phyloP scores from a whole-genome alignment of 805 yeast species.

The Candida mattraensis region DNA sequence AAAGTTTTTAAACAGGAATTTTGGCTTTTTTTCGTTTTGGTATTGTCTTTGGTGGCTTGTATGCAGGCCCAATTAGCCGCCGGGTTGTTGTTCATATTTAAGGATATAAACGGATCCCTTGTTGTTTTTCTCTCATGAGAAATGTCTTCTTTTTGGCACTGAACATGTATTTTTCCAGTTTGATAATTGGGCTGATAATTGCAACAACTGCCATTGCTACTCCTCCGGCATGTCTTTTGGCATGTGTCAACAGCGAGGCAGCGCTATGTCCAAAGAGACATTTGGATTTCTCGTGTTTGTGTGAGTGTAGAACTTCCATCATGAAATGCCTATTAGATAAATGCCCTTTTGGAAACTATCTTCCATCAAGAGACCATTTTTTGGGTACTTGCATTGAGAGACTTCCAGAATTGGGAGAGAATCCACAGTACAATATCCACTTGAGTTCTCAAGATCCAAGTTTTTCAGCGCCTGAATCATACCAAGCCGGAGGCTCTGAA shows the following conservation, averaged over 20 bases:
- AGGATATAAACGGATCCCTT: constrained; percentile 4
- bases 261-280: constrained; percentile 19
- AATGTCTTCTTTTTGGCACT: no score
- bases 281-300: constrained; percentile 37
- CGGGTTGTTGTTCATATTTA: no score
- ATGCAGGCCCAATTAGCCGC: no score
- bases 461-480: constrained; percentile 2
- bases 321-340: constrained; percentile 40
- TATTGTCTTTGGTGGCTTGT: no score
- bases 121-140: constrained; percentile 3
- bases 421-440: constrained; percentile 24
- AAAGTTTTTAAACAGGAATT: no score
- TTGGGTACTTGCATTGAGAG: constrained; percentile 48
- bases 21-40: neutral
- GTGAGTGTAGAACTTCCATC: constrained; percentile 30
- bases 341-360: constrained; percentile 43
- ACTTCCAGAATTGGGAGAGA: constrained; percentile 21
- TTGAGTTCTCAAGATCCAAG: constrained; percentile 4
- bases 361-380: constrained; percentile 49
- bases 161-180: constrained; percentile 4
- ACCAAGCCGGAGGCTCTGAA: no score
- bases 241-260: constrained; percentile 23
- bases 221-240: constrained; percentile 29
- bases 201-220: constrained; percentile 10
- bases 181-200: constrained; percentile 2